Evolutionary conservation across 192 early-diverging fungal genomes (phyloP).

Genomic region (Chytriomyces sp.): DNA sequence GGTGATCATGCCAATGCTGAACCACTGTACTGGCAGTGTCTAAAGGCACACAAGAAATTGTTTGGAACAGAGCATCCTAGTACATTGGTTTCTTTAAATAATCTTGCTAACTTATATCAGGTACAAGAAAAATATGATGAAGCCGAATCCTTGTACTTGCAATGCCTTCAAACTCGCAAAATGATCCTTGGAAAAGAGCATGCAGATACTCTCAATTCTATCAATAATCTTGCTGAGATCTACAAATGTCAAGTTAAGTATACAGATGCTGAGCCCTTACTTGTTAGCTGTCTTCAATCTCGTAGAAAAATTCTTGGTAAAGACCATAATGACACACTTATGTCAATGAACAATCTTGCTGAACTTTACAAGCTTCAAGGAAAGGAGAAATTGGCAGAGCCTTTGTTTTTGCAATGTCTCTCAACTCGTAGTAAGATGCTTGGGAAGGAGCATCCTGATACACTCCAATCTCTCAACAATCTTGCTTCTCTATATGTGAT

Average conservation of each 20-base stretch:
- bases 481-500: neutral
- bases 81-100: neutral
- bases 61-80: slow-evolving; percentile 4
- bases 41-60: slow-evolving; percentile 4
- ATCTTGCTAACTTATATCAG: neutral
- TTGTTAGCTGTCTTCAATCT: slow-evolving; percentile 12
- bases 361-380: neutral
- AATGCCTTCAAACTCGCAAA: neutral
- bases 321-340: slow-evolving; percentile 21
- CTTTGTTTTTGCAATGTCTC: neutral
- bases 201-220: neutral
- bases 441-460: neutral
- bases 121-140: neutral
- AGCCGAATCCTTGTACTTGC: neutral
- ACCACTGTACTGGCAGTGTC: slow-evolving; percentile 4
- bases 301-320: slow-evolving; percentile 12
- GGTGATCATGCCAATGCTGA: slow-evolving; percentile 5
- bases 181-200: neutral
- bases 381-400: too few species aligned
- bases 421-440: neutral
- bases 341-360: slow-evolving; percentile 19
- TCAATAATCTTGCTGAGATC: slow-evolving; percentile 1
- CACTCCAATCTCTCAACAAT: neutral
- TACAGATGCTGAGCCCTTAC: slow-evolving; percentile 10
- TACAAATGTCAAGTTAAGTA: slow-evolving; percentile 1